Evolutionary conservation across 495 filamentous ascomycete genomes (phyloP), one percentile per base, ranked within the genome.

Genomic region (Podospora pseudoanserina): DNA sequence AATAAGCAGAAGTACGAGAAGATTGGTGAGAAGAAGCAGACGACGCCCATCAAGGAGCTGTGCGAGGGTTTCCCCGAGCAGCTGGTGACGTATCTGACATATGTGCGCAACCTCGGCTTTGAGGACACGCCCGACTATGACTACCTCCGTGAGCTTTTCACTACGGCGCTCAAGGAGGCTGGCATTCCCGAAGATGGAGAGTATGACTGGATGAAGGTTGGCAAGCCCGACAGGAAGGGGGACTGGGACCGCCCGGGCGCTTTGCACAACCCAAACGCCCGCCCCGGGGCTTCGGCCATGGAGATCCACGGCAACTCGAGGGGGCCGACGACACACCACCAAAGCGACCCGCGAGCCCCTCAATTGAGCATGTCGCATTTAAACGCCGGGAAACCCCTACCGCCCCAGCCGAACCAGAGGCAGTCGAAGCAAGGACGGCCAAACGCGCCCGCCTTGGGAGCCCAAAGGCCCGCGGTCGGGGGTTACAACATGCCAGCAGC

Each of bases 1-100:
- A 99, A 99, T 84, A 99, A 99, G 87, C 95, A 99, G 77, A 99
- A 99, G 82, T 99, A 99, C 72, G 95, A 99, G 81, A 98, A 98
- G 84, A 99, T 99, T 79, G 95, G 95, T 34, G 96, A 99, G 82
- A 98, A 98, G 90, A 99, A 99, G 82, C 95, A 98, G 82, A 97
- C 94, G 0, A 98, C 95, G 27, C 86, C 87, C 0, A 94, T 99
- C 85, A 96, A 97, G 79, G 96, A 99, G 73, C 88, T 99, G 4
- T 98, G 95, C 74, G 94, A 97, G 67, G 90, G 92, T 61, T 98
- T 94, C 82, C 95, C 95, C 85, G 93, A 97, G 76, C 93, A 99
- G 80, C 96, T 99, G 79, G 96, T 89, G 82, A 93, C 97, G 76
- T 99, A 99, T 79, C 83, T 99, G 64, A 95, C 88, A 67, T 98